Conservation (phyloP, 306 rosid species). For the Cucurbita ficifolia region DNA sequence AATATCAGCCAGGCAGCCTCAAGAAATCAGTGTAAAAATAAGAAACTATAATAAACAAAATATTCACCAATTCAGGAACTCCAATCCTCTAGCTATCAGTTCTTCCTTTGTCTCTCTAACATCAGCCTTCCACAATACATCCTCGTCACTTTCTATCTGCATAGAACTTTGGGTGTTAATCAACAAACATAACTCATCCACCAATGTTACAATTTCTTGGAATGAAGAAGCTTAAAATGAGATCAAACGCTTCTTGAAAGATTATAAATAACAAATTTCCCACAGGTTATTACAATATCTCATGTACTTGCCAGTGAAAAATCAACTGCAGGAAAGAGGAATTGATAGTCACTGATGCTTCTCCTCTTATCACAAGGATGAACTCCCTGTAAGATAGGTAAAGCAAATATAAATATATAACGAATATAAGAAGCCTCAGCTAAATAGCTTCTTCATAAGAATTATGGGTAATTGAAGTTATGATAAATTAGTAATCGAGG, state of each 20-base stretch:
- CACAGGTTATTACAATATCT: not conserved
- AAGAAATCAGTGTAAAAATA: not conserved
- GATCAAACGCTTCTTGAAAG: slow-evolving; percentile 15
- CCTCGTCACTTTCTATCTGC: slow-evolving; percentile 76
- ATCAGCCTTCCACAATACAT: slow-evolving; percentile 55
- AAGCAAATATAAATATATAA: not conserved
- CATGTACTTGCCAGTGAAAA: slow-evolving; percentile 29
- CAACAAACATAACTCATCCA: not conserved
- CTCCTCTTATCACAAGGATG: slow-evolving; percentile 34
- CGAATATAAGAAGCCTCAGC: not conserved
- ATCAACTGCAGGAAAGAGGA: slow-evolving; percentile 29
- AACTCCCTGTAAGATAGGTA: slow-evolving; percentile 24
- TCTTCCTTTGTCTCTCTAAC: slow-evolving; percentile 81
- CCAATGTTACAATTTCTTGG: not conserved
- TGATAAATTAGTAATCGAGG: not conserved
- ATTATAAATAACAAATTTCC: not conserved
- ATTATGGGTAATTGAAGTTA: not conserved
- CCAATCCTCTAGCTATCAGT: slow-evolving; percentile 54
- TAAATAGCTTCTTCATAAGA: not conserved
- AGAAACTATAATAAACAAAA: not conserved
- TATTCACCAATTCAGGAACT: slow-evolving; percentile 67
- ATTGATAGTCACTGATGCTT: slow-evolving; percentile 22
- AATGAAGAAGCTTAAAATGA: slow-evolving; percentile 12
- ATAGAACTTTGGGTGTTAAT: slow-evolving; percentile 6
- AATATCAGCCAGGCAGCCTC: not conserved